phyloP scores from a whole-genome alignment of 2,329 filamentous ascomycete species.

The Colletotrichum filicis region DNA sequence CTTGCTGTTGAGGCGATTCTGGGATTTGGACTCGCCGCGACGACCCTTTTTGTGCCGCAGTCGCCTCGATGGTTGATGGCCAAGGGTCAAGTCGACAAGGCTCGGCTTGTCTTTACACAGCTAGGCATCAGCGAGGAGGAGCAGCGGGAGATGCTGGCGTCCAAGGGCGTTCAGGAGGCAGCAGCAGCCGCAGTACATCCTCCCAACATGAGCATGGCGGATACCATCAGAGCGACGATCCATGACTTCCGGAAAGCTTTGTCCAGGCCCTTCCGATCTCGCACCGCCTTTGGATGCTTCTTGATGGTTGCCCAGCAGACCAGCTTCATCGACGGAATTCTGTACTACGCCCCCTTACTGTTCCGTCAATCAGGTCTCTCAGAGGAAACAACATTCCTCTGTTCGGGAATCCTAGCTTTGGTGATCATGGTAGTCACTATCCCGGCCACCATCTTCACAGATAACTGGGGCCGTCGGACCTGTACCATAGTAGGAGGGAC shows the following conservation, averaged over 20 bases:
- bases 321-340: conserved; percentile 69
- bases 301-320: conserved; percentile 66
- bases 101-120: conserved; percentile 38
- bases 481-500: conserved; percentile 64
- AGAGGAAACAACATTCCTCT: conserved; percentile 63
- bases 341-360: conserved; percentile 70
- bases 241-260: conserved; percentile 40
- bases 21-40: conserved; percentile 44
- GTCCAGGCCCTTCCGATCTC: conserved; percentile 48
- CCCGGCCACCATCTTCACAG: conserved; percentile 64
- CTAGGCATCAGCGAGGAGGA: conserved; percentile 11
- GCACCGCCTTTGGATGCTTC: conserved; percentile 66
- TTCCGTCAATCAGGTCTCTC: conserved; percentile 70
- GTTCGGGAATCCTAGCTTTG: conserved; percentile 67
- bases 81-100: conserved; percentile 54
- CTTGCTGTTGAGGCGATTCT: conserved; percentile 52
- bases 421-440: conserved; percentile 66
- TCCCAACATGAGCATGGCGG: conserved; percentile 41
- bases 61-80: conserved; percentile 68
- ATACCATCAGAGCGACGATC: conserved; percentile 41
- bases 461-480: conserved; percentile 65
- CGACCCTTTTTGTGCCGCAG: conserved; percentile 51
- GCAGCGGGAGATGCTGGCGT: neutral
- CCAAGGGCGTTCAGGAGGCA: neutral
- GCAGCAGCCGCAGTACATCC: conserved; percentile 36